phyloP scores from a whole-genome alignment of 108 stramenopile species.

The Skeletonema potamos region DNA sequence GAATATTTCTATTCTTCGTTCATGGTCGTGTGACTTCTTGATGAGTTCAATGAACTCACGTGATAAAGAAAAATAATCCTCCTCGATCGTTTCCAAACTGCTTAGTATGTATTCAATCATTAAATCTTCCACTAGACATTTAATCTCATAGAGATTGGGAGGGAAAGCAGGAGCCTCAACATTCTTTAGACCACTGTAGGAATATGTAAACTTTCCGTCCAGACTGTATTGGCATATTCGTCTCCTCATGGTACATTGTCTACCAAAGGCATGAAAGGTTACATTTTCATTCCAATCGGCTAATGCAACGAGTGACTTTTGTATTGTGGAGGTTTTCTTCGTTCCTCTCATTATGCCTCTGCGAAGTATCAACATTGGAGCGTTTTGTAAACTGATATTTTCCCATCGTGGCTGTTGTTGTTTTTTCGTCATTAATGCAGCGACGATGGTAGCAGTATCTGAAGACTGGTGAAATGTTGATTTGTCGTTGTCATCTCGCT shows the following conservation, averaged over 20 bases:
- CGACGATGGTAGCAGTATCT: not conserved
- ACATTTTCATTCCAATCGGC: constrained; percentile 42
- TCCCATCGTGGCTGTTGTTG: constrained; percentile 15
- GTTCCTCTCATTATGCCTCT: constrained; percentile 13
- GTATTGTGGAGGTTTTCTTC: constrained; percentile 6
- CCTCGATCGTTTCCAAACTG: not conserved
- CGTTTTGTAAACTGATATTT: constrained; percentile 28
- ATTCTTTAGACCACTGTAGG: constrained; percentile 39
- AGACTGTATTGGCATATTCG: constrained; percentile 34
- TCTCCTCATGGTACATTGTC: constrained; percentile 39
- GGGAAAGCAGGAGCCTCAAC: constrained; percentile 35
- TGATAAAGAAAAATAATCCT: constrained; percentile 19
- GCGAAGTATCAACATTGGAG: constrained; percentile 27
- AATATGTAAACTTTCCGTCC: constrained; percentile 29
- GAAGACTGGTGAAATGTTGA: not conserved
- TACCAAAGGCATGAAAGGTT: constrained; percentile 30
- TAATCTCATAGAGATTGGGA: constrained; percentile 13
- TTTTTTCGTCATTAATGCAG: not conserved
- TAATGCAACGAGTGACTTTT: constrained; percentile 15
- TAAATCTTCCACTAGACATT: constrained; percentile 31
- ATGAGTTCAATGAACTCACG: constrained; percentile 19
- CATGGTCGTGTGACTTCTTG: not conserved
- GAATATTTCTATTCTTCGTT: constrained; percentile 15
- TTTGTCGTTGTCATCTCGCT: not conserved
- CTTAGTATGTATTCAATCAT: constrained; percentile 22